These are phyloP conservation scores for Elongisporangium anandrum DNA, from an alignment of 352 stramenopile species.

Conservation along the genomic window DNA sequence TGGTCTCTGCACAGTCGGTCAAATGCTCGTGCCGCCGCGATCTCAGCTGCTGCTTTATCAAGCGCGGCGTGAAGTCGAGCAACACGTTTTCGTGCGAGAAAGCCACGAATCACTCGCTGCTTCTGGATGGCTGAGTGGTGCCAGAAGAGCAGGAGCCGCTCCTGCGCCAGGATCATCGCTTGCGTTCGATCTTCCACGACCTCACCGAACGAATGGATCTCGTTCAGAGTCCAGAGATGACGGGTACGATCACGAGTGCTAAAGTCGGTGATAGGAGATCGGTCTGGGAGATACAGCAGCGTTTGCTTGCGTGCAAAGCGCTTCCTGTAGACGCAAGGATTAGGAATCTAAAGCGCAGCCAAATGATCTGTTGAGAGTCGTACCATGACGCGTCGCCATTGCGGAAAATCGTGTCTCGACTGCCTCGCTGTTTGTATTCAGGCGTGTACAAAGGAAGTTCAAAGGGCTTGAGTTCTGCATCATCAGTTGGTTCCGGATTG, in stretches of 20 bases:
- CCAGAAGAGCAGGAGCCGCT: conserved; percentile 35
- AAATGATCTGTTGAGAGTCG: not conserved
- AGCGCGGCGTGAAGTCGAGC: conserved; percentile 19
- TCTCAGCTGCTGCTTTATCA: conserved; percentile 16
- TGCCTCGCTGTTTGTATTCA: conserved; percentile 21
- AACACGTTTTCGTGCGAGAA: conserved; percentile 27
- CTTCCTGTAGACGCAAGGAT: conserved; percentile 15
- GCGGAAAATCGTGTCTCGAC: conserved; percentile 8
- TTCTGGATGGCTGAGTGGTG: conserved; percentile 27
- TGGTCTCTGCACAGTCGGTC: conserved; percentile 15
- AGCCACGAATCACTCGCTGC: conserved; percentile 31
- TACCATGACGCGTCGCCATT: conserved; percentile 21
- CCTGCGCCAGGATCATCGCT: conserved; percentile 28
- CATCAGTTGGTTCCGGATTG: conserved; percentile 1
- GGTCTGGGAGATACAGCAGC: conserved; percentile 45
- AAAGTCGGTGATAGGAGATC: conserved; percentile 32
- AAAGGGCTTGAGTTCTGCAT: conserved; percentile 8
- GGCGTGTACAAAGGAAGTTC: conserved; percentile 38
- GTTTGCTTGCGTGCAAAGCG: conserved; percentile 23
- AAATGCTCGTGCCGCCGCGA: conserved; percentile 15
- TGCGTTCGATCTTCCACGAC: conserved; percentile 29
- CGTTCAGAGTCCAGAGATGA: conserved; percentile 37
- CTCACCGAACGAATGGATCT: conserved; percentile 38
- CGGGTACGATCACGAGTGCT: conserved; percentile 24
- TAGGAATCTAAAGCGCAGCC: not conserved